Percentiles rank a stretch among this genome's conserved stretches.
phyloP scores from a whole-genome alignment of 1,284 basidiomycete genomes.

The Microbotryomycetes sp. region DNA sequence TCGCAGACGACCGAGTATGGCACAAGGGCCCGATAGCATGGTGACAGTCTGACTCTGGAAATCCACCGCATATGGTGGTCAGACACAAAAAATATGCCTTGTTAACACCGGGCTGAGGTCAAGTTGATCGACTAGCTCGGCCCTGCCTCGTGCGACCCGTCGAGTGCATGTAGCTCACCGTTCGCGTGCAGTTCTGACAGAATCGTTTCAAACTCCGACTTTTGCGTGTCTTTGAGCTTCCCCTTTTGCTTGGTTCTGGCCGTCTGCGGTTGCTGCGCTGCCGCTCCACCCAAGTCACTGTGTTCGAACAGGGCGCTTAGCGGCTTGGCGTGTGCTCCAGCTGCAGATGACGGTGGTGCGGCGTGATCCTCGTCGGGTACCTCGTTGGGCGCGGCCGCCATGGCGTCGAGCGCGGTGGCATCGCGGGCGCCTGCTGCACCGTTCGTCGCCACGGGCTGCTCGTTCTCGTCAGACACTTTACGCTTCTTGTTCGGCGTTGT shows the following conservation, averaged over 20 bases:
- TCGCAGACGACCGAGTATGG: too few relatives aligned
- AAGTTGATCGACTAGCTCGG: too few relatives aligned
- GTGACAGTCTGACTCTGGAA: too few relatives aligned
- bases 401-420: not conserved
- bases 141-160: too few relatives aligned
- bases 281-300: not conserved
- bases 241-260: conserved; percentile 24
- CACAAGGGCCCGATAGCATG: too few relatives aligned
- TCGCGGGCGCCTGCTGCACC: not conserved
- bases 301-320: conserved; percentile 26
- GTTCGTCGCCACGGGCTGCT: not conserved
- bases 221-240: conserved; percentile 16
- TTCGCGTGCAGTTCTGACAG: conserved; percentile 26
- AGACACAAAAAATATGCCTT: too few relatives aligned
- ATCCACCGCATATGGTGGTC: too few relatives aligned
- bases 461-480: not conserved
- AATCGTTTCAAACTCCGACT: conserved; percentile 24
- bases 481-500: not conserved
- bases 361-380: conserved; percentile 29
- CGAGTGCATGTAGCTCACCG: too few relatives aligned
- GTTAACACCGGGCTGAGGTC: too few relatives aligned
- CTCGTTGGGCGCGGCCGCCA: not conserved
- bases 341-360: conserved; percentile 26
- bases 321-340: conserved; percentile 31
- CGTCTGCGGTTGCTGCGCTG: not conserved